Evolutionary conservation across 306 rosid genomes (phyloP).

Genomic region (Quercus mongolica): DNA sequence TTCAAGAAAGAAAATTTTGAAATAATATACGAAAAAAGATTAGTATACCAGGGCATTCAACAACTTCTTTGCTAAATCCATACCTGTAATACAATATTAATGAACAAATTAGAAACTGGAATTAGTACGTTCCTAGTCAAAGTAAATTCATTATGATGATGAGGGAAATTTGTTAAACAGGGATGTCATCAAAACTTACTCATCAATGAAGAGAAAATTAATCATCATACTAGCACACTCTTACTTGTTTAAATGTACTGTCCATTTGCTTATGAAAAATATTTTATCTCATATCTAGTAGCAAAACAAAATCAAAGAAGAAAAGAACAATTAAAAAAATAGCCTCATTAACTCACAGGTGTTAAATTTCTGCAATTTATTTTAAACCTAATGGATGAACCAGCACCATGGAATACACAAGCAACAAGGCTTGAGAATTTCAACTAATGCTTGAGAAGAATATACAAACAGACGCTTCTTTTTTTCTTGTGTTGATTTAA

Average conservation of each 20-base stretch:
- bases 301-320: neutral
- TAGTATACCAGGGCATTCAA: slow-evolving; percentile 79
- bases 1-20: neutral
- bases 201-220: neutral
- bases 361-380: neutral
- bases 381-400: neutral
- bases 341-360: neutral
- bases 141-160: neutral
- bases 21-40: neutral
- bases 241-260: no score
- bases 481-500: neutral
- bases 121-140: neutral
- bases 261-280: neutral
- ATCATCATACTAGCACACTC: neutral
- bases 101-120: slow-evolving; percentile 10
- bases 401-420: slow-evolving; percentile 2
- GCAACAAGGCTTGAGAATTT: slow-evolving; percentile 1
- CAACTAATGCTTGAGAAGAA: neutral
- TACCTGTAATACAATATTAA: slow-evolving; percentile 51
- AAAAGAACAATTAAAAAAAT: neutral
- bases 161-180: neutral
- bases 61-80: slow-evolving; percentile 88
- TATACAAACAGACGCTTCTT: neutral
- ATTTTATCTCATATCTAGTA: neutral
- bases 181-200: neutral